phyloP scores from a whole-genome alignment of 2,329 filamentous ascomycete species.

The Colletotrichum tabaci region DNA sequence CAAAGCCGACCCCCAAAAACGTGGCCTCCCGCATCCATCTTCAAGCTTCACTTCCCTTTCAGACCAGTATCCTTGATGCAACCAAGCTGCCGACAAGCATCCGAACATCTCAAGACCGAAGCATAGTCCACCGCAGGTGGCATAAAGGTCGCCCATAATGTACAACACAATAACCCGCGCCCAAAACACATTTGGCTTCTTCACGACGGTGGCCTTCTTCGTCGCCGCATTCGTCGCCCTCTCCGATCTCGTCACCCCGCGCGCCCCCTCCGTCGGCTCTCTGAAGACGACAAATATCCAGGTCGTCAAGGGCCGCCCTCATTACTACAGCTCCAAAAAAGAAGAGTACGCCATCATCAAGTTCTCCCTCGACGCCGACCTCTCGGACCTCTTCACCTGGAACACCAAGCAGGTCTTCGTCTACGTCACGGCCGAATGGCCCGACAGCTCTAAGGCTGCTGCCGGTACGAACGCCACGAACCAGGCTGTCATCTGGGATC shows the following conservation, averaged over 20 bases:
- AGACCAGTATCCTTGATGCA: slow-evolving; percentile 10
- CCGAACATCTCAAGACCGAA: background rate
- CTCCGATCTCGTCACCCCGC: slow-evolving; percentile 80
- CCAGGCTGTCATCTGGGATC: slow-evolving; percentile 95
- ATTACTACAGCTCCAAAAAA: slow-evolving; percentile 93
- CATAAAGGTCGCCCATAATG: slow-evolving; percentile 70
- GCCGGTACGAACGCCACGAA: slow-evolving; percentile 62
- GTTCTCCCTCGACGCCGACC: slow-evolving; percentile 93
- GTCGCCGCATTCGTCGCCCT: slow-evolving; percentile 85
- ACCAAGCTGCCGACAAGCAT: slow-evolving; percentile 8
- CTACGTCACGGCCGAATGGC: slow-evolving; percentile 89
- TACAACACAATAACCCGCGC: slow-evolving; percentile 87
- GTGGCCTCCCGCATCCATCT: slow-evolving; percentile 22
- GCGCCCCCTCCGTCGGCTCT: slow-evolving; percentile 74
- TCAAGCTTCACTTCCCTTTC: background rate
- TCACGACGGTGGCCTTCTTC: slow-evolving; percentile 91
- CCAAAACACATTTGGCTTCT: slow-evolving; percentile 97
- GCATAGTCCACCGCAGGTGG: slow-evolving; percentile 16
- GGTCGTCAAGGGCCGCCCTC: slow-evolving; percentile 91
- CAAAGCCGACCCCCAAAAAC: slow-evolving; percentile 38
- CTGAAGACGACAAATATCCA: slow-evolving; percentile 83
- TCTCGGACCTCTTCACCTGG: slow-evolving; percentile 96
- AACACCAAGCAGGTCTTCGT: slow-evolving; percentile 99
- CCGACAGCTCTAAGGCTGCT: slow-evolving; percentile 51
- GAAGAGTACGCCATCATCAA: slow-evolving; percentile 96